Evolutionary conservation across 73 alveolate species (phyloP), one percentile per base, ranked within the genome.

Genomic region (Strombidium stylifer): DNA sequence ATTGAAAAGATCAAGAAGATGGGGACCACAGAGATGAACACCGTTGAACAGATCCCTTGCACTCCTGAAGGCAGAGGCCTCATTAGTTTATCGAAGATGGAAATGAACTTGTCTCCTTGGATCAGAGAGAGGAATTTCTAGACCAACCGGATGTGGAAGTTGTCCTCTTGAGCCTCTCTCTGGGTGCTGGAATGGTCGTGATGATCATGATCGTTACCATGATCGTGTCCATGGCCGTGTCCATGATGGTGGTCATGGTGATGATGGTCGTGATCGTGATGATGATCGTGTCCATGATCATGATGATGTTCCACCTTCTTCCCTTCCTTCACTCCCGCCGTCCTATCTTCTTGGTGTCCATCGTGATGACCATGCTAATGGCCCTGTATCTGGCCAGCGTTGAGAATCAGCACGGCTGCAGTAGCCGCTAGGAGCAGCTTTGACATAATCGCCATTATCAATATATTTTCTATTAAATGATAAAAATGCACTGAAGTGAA

Each of bases 161-260:
- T 64, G 40, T 64, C 25, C 34, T 53, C 34, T 44, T 41, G 25
- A 8, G 35, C 40, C 55, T 37, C 52, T 28, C 55, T 77, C 67
- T 35, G 70, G 19, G 15, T 54, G 31, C 72, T 66, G 1, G 25
- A 89, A 73, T 81, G 90, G 0, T 25, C 85, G 36, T 48, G 76
- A 25, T 60, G 71, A 30, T 74, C 69, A 6, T 72, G 52, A 66
- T 76, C 72, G 40, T 58, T 90, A 23, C 20, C 81, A 53, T 51
- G n/a, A n/a, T n/a, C n/a, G n/a, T n/a, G 82, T 27, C 32, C 70
- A 71, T 71, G 69, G 14, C 26, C 84, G 41, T 81, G 77, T 11
- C 31, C 89, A 54, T 83, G 87, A 44, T 45, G 30, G 42, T 61
- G 64, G 12, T 24, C 21, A 51, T 65, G 68, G 3, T n/a, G 15